Base-by-base conservation (phyloP, 768 basidiomycete species). In the Kwoniella heveanensis region DNA sequence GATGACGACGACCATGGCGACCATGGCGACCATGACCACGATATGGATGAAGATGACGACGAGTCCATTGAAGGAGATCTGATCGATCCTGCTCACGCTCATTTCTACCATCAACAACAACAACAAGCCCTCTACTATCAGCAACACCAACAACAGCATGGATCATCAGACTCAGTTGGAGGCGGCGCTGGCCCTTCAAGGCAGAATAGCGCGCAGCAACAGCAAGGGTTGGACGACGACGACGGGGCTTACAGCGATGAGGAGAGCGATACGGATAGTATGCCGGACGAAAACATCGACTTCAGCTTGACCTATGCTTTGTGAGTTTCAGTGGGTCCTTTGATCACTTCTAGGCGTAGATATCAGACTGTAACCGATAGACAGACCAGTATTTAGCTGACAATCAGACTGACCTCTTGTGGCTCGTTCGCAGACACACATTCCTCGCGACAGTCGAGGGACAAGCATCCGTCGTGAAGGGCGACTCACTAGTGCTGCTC, bases 361-460 rank as follows among this genome's bases (percentile, higher is more conserved):
- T 6, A 37, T 13, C 8, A 25, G 36, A 13, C n/a, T 19, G 25
- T 32, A 27, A 6, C 2, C 77, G 90, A 91, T 80, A 84, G 92
- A 73, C 90, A 52, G 46, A 10, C 27, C 17, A 19, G n/a, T 9
- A n/a, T 27, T 30, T 1, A 17, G 19, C 13, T 39, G 9, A 39
- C 27, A 3, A 8, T 30, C 30, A 8, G 12, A 15, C 12, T 26
- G 12, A 30, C 37, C 12, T 13, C 54, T 92, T 72, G 88, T 89
- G 39, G 8, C 39, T 9, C 39, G 39, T 44, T 17, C 10, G 15
- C n/a, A 84, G 97, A 27, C 94, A 95, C 78, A 94, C 90, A 70
- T 98, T 98, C 80, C 90, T 93, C 3, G 96, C 96, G 0, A 98
- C 96, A 0, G 94, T 98, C 36, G 95, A 97, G 74, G 96, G 96